A percentile compares a stretch with the other conserved stretches of the same genome.
phyloP scores from a whole-genome alignment of 208 protist genomes.

The Acanthamoeba quina region DNA sequence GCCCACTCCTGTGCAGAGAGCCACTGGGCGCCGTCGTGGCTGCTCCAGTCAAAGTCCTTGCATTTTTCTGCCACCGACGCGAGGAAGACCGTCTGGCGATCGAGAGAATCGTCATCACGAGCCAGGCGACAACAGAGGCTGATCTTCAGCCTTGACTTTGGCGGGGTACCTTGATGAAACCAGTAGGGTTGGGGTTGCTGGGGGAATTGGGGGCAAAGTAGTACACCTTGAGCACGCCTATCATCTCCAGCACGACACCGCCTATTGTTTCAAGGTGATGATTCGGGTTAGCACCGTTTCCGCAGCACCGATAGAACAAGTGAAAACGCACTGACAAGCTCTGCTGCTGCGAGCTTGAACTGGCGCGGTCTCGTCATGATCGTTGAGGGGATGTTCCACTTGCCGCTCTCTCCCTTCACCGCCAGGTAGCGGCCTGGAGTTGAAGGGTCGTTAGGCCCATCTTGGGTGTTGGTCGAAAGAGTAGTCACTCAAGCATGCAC shows the following conservation, averaged over 20 bases:
- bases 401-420: background rate
- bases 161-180: conserved; percentile 16
- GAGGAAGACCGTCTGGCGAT: background rate
- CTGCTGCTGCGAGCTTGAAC: conserved; percentile 35
- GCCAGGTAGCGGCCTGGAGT: conserved; percentile 11
- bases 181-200: conserved; percentile 21
- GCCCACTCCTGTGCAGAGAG: conserved; percentile 3
- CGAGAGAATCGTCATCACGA: background rate
- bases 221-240: background rate
- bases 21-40: background rate
- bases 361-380: background rate
- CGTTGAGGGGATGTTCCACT: background rate
- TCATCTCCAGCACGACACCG: background rate
- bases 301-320: background rate
- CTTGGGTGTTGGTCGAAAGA: too few relatives aligned
- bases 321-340: background rate
- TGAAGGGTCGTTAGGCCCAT: too few relatives aligned
- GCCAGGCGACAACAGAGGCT: background rate
- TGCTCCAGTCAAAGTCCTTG: background rate
- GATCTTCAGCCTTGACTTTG: too few relatives aligned
- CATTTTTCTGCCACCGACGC: background rate
- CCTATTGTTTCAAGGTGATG: background rate
- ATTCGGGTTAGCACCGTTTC: background rate
- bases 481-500: too few relatives aligned
- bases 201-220: conserved; percentile 14